Percentiles rank a stretch among this genome's conserved stretches.
Conservation (phyloP, 202 grass and related monocot species). For the Schoenoplectus triqueter region DNA sequence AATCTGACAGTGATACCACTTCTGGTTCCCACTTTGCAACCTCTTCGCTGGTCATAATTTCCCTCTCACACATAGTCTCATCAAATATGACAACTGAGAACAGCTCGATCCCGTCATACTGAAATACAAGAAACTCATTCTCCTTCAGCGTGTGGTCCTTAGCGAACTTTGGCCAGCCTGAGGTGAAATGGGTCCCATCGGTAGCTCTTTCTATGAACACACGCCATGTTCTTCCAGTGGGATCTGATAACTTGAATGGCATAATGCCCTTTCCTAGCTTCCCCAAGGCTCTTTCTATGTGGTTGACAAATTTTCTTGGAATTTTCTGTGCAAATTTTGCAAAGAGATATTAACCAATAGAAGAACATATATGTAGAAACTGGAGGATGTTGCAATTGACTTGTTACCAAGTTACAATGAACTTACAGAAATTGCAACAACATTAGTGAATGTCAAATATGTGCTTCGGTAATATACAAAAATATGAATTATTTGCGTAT, state of each 20-base stretch:
- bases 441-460: background rate
- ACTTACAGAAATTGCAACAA: background rate
- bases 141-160: conserved; percentile 61
- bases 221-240: conserved; percentile 61
- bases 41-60: conserved; percentile 15
- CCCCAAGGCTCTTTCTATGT: conserved; percentile 42
- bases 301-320: conserved; percentile 70
- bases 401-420: background rate
- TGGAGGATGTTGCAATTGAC: background rate
- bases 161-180: conserved; percentile 70
- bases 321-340: conserved; percentile 54
- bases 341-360: conserved; percentile 9
- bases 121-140: conserved; percentile 79
- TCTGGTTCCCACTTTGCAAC: background rate
- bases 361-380: background rate
- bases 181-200: conserved; percentile 60
- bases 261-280: background rate
- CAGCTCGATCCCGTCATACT: conserved; percentile 57
- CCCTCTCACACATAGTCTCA: conserved; percentile 60
- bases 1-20: background rate
- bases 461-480: background rate
- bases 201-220: conserved; percentile 50
- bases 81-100: conserved; percentile 69
- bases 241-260: conserved; percentile 53
- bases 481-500: background rate